These are phyloP conservation scores for Colletotrichum kahawae DNA, from an alignment of 2,329 filamentous ascomycete species.

Conservation along the genomic window DNA sequence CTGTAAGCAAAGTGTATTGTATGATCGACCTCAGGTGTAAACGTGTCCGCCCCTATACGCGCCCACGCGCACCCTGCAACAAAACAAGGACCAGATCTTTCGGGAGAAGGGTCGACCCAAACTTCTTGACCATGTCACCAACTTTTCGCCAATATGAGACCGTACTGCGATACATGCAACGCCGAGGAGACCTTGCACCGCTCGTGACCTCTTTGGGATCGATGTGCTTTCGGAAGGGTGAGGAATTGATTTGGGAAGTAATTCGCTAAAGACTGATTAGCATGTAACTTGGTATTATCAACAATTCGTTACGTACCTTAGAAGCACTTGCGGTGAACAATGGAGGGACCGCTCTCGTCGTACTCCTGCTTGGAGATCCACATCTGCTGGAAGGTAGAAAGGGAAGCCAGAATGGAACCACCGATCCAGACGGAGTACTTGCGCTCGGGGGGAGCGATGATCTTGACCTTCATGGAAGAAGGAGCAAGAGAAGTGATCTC, in stretches of 20 bases:
- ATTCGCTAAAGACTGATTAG: neutral
- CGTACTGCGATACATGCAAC: conserved; percentile 54
- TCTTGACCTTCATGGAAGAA: conserved; percentile 99
- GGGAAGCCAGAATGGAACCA: conserved; percentile 99
- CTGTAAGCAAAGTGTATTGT: conserved; percentile 55
- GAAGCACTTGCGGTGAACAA: conserved; percentile 99
- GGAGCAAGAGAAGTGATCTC: conserved; percentile 99
- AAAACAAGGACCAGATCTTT: conserved; percentile 55
- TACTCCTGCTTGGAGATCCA: conserved; percentile 99
- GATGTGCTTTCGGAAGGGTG: conserved; percentile 40
- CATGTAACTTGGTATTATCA: neutral
- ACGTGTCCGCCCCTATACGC: conserved; percentile 53
- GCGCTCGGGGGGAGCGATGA: conserved; percentile 99
- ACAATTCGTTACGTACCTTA: conserved; percentile 67
- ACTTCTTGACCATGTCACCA: conserved; percentile 60
- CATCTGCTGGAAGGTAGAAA: conserved; percentile 99
- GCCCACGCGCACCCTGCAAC: conserved; percentile 53
- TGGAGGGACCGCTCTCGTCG: conserved; percentile 99
- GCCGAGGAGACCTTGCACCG: conserved; percentile 47
- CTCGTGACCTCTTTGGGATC: conserved; percentile 50
- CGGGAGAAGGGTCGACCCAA: conserved; percentile 54
- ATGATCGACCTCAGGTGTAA: conserved; percentile 61
- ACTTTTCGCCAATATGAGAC: conserved; percentile 64
- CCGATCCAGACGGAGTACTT: conserved; percentile 99
- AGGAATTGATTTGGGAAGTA: conserved; percentile 26